Evolutionary conservation across 306 rosid genomes (phyloP).

Genomic region (Neltuma alba): DNA sequence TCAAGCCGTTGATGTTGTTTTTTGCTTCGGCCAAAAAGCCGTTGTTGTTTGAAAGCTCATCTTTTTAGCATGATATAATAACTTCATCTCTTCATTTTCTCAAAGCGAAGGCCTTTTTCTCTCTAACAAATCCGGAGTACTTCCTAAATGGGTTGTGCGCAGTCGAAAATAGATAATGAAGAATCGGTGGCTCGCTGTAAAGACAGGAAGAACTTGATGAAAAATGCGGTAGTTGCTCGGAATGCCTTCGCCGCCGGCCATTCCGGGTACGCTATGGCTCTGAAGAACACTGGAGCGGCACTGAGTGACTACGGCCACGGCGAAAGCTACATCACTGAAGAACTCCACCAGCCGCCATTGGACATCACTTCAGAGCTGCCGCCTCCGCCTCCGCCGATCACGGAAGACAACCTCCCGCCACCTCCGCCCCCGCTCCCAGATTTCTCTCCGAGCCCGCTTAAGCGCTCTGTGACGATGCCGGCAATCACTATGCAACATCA

Average conservation of each 20-base stretch:
- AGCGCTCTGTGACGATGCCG: conserved; percentile 73
- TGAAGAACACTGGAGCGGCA: conserved; percentile 90
- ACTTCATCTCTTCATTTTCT: background rate
- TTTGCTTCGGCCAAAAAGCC: background rate
- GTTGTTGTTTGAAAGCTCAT: background rate
- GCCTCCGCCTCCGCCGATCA: conserved; percentile 18
- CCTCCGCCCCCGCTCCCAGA: conserved; percentile 79
- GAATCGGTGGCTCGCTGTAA: conserved; percentile 83
- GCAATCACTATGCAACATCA: conserved; percentile 40
- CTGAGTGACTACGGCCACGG: conserved; percentile 80
- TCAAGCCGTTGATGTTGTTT: background rate
- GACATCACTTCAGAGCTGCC: conserved; percentile 35
- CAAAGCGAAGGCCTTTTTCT: background rate
- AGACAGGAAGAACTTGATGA: conserved; percentile 67
- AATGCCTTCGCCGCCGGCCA: conserved; percentile 88
- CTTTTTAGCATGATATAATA: background rate
- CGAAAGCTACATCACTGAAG: conserved; percentile 49
- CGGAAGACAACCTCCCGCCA: conserved; percentile 44
- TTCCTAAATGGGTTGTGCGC: conserved; percentile 77
- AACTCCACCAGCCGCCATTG: conserved; percentile 48
- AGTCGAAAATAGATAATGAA: conserved; percentile 84
- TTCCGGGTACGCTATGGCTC: conserved; percentile 67
- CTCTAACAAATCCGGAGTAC: background rate
- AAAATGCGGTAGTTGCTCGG: conserved; percentile 73
- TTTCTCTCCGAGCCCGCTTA: conserved; percentile 69